These are phyloP conservation scores for Leccinum uliginosum DNA, from an alignment of 768 basidiomycete species.

Conservation along the genomic window DNA sequence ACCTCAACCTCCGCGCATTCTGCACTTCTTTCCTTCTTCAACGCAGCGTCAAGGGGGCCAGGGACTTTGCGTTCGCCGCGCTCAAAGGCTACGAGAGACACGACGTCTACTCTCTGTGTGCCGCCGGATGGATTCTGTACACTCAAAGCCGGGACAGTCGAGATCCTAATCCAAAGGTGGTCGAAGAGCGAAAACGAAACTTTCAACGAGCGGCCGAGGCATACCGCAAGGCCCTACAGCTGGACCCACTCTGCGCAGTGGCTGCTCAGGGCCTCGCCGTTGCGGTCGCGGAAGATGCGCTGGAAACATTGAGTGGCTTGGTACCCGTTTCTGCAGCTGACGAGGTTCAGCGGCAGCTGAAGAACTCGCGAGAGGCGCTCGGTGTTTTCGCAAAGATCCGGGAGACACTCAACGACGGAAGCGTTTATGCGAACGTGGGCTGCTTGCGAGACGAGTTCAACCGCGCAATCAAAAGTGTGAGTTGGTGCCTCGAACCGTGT, in stretches of 20 bases:
- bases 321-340: slow-evolving; percentile 48
- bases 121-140: slow-evolving; percentile 83
- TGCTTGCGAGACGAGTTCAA: slow-evolving; percentile 93
- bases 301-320: slow-evolving; percentile 62
- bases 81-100: slow-evolving; percentile 82
- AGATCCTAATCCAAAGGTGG: slow-evolving; percentile 49
- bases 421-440: slow-evolving; percentile 94
- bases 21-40: slow-evolving; percentile 92
- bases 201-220: slow-evolving; percentile 86
- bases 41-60: slow-evolving; percentile 66
- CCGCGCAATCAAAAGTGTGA: slow-evolving; percentile 90
- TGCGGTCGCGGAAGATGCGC: slow-evolving; percentile 85
- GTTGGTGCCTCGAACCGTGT: slow-evolving; percentile 20
- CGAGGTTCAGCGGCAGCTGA: slow-evolving; percentile 59
- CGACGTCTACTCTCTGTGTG: slow-evolving; percentile 89
- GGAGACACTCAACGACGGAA: slow-evolving; percentile 77
- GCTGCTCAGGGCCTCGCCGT: slow-evolving; percentile 97
- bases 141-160: slow-evolving; percentile 81
- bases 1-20: slow-evolving; percentile 86
- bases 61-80: slow-evolving; percentile 86
- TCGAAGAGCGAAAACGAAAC: slow-evolving; percentile 63
- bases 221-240: slow-evolving; percentile 83
- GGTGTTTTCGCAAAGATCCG: slow-evolving; percentile 88
- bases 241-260: slow-evolving; percentile 83
- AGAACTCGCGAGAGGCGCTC: slow-evolving; percentile 82